These are phyloP conservation scores for Haematococcus lacustris DNA, from an alignment of 139 green algal genomes.

Conservation along the genomic window DNA sequence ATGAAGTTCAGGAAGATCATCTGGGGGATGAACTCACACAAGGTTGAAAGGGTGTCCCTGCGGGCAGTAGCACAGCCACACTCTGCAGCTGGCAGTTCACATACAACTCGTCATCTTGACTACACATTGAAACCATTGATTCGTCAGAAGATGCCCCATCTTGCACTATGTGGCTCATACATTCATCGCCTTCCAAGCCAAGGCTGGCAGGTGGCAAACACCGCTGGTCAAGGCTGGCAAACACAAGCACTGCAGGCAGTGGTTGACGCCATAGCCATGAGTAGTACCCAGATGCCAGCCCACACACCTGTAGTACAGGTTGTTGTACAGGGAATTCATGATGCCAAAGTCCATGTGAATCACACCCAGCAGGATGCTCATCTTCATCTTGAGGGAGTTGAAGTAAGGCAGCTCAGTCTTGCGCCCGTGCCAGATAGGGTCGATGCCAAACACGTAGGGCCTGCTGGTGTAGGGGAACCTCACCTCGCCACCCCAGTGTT, in stretches of 20 bases:
- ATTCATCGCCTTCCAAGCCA: too few relatives aligned
- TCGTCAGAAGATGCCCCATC: too few relatives aligned
- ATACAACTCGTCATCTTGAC: too few relatives aligned
- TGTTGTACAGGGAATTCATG: conserved; percentile 82
- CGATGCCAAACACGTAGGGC: conserved; percentile 78
- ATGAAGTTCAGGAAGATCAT: conserved; percentile 91
- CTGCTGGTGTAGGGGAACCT: neutral
- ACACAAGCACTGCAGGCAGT: too few relatives aligned
- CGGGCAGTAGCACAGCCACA: neutral
- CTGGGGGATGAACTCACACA: conserved; percentile 75
- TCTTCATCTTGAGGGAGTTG: conserved; percentile 98
- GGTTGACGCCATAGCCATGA: too few relatives aligned
- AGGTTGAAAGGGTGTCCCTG: conserved; percentile 67
- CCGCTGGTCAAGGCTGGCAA: too few relatives aligned
- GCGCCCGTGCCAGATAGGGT: conserved; percentile 88
- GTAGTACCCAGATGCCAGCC: too few relatives aligned
- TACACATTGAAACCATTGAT: too few relatives aligned
- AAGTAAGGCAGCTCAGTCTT: conserved; percentile 86
- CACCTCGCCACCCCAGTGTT: conserved; percentile 11
- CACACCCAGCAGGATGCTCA: conserved; percentile 86
- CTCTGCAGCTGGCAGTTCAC: too few relatives aligned
- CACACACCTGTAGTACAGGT: conserved; percentile 62
- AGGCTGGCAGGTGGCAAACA: too few relatives aligned
- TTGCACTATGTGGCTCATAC: too few relatives aligned
- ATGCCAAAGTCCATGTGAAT: conserved; percentile 93